Base-by-base conservation (phyloP, 495 filamentous ascomycete species). In the Lentithecium fluviatile region DNA sequence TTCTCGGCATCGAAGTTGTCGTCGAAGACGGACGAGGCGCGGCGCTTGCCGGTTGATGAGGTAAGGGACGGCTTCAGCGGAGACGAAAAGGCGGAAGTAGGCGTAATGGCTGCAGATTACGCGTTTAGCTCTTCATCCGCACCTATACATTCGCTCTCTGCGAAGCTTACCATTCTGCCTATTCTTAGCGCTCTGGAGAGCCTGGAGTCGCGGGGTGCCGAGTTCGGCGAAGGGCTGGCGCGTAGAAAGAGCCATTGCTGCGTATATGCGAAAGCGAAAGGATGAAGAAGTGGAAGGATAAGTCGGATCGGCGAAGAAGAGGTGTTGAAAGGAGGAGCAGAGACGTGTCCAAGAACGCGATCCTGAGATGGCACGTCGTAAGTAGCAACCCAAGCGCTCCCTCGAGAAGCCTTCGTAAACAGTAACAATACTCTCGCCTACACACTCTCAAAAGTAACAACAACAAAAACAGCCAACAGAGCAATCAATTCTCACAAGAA, bases 1-100 rank as follows among this genome's bases (percentile, higher is more conserved):
- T 96, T 97, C 77, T 97, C 91, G 7, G 79, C 73, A 70, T 95
- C 83, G 29, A 15, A 15, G 7, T 82, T 76, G 57, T 81, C 77
- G 52, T 81, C 78, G 63, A 78, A 74, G 32, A 52, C 54, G 42
- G 36, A 59, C 62, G 32, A 69, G 54, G 66, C 74, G 66, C 67
- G 66, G 56, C 77, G 77, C 63, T 79, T 80, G 54, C 59, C 63
- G 10, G 71, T 55, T n/a, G 70, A 69, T 0, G 74, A 45, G 12
- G 19, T 37, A 15, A 68, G 48, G 15, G 66, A 65, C 13, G 62
- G 57, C 53, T 73, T 71, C 55, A 57, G 24, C 11, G 70, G 54
- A 15, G 68, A 57, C 12, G 60, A 52, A 40, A 59, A 65, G n/a
- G 29, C 26, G 37, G 59, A 38, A 21, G 63, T 32, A 25, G 34